Base-by-base conservation (phyloP, 495 filamentous ascomycete species). In the Corynascus novoguineensis region DNA sequence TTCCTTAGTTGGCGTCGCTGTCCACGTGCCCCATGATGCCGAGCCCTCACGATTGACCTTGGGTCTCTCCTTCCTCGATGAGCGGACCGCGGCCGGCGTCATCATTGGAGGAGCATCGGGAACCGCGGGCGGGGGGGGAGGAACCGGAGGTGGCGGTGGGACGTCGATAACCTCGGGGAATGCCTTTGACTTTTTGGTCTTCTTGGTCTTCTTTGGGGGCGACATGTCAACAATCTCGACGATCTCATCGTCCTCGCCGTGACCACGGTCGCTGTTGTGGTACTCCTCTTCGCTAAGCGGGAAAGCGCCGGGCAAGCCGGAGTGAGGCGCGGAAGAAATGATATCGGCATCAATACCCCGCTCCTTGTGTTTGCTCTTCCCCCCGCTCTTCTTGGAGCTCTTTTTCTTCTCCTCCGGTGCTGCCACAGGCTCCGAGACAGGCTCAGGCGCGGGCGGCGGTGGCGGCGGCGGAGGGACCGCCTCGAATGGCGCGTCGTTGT, bases 211-310 rank as follows among this genome's bases (percentile, higher is more conserved):
- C 61, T 72, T 71, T 27, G 68, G 68, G 9, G 67, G 57, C 6
- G 70, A 67, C 71, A 78, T 75, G 37, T 79, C 78, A 57, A 78
- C 57, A 28, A 76, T 68, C 5, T 77, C 71, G 27, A 75, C 60
- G 34, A 77, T 74, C 60, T 80, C 73, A 41, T 80, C 73, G 32
- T 71, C 61, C 31, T 58, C 61, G 27, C 58, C 58, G 24, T 32
- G 12, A 9, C 31, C 38, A 25, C 27, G n/a, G 12, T 34, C 40
- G 25, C 29, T 14, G 35, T 55, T 27, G 22, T 27, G 41, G 10
- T 57, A 41, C 11, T 65, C 61, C 17, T 72, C 75, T 24, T 69
- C 64, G 50, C 74, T 75, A 25, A 60, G 22, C 3, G 79, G 80
- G 59, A 79, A 81, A 19, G 71, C 72, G 45, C 78, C 78, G 45